Base-by-base conservation (phyloP, 306 rosid species). In the Trifolium pratense region DNA sequence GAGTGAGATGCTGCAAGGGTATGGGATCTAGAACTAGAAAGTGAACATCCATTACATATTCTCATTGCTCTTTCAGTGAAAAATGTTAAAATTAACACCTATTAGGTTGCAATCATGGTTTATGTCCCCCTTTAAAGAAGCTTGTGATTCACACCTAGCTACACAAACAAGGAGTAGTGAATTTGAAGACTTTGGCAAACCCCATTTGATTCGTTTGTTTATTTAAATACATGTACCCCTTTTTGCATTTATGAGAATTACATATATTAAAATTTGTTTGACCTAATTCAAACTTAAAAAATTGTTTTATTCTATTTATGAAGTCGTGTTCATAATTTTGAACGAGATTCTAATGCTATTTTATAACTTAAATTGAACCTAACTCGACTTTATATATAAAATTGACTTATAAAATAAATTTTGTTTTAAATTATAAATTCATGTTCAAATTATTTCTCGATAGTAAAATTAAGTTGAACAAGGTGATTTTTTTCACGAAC, bases 11-110 rank as follows among this genome's bases (percentile, higher is more conserved):
- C 62, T 49, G 65, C 55, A 29, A 52, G 67, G 40, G 80, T 45
- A 16, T 76, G 78, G 76, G 79, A 68, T 75, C 91, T 81, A 87
- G 80, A 85, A 88, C 91, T 81, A 87, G 80, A 85, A 88, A 82
- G 83, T 66, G 75, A 39, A 59, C 12, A 62, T 34, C 77, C 66
- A 70, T 60, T 60, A 31, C 12, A 60, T 29, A 83, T 71, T 53
- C 9, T 75, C 63, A 79, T 61, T 71, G 40, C 60, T 31, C 16
- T 52, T 43, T 52, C 40, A 32, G 32, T 45, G 71, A 84, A 81
- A 80, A 83, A 78, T 84, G 87, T 75, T 69, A 78, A 76, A 83
- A 83, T 53, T 78, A 72, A 83, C 17, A 51, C 49, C 70, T 78
- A 71, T 57, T 66, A 77, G 82, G 78, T 68, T 79, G 86, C 82